A percentile compares a stretch with the other conserved stretches of the same genome.
Conservation (phyloP, 805 yeast genomes). For the Monosporozyma aerobia region DNA sequence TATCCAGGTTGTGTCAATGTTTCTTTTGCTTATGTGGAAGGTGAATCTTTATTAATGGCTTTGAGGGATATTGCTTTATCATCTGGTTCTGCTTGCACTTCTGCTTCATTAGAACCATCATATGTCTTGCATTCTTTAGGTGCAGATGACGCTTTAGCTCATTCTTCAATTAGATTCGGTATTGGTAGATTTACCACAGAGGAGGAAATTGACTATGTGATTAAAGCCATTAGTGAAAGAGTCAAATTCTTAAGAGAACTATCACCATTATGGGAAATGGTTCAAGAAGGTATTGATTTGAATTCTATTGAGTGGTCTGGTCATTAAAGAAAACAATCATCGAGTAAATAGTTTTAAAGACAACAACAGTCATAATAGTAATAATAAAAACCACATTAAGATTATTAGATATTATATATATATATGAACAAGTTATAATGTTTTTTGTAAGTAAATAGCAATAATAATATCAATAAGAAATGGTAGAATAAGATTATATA, state of each 20-base stretch:
- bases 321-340: conserved; percentile 41
- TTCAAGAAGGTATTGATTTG: conserved; percentile 94
- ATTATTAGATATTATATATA: not conserved
- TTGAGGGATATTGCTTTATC: conserved; percentile 92
- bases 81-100: conserved; percentile 97
- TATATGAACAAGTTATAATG: not conserved
- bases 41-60: conserved; percentile 96
- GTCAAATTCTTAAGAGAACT: conserved; percentile 86
- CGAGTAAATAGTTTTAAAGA: not conserved
- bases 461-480: too few relatives aligned
- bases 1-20: conserved; percentile 94
- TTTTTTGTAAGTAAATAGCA: too few relatives aligned
- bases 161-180: conserved; percentile 96
- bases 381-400: not conserved
- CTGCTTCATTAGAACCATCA: conserved; percentile 96
- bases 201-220: conserved; percentile 88
- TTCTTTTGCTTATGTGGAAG: conserved; percentile 95
- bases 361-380: not conserved
- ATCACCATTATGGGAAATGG: conserved; percentile 98
- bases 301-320: conserved; percentile 96
- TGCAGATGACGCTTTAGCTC: conserved; percentile 96
- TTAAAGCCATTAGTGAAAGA: conserved; percentile 78
- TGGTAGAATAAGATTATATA: too few relatives aligned
- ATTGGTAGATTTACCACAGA: conserved; percentile 96
- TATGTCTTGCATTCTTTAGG: conserved; percentile 95